Base-by-base conservation (phyloP, 805 yeast species). In the Kuraishia cidri region DNA sequence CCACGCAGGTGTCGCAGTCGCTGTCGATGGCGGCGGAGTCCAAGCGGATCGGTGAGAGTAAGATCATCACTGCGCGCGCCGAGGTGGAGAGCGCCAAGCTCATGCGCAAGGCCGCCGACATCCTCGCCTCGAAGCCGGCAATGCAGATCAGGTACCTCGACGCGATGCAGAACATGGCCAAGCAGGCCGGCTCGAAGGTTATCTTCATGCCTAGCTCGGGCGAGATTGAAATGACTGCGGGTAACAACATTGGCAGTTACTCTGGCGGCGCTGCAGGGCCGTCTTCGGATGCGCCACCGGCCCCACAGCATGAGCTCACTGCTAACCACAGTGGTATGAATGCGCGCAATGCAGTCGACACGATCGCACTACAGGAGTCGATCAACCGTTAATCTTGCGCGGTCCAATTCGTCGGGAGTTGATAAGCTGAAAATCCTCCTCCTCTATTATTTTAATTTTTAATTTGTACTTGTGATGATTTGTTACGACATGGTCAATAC, bases 61-160 rank as follows among this genome's bases (percentile, higher is more conserved):
- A 79, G 64, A 78, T 79, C 48, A 79, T 79, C 48, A 73, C 76
- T 39, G 85, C 85, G 23, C 72, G 69, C 52, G 84, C 85, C 13
- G 87, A 79, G 58, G 85, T 78, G 33, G 87, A 79, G 54, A 62
- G 75, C 48, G 84, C 86, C 33, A 77, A 77, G 52, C 66, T 77
- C 42, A 78, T 79, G 85, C 69, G 87, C 60, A 75, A 76, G 54
- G 85, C 86, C 19, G 84, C 86, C 33, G 85, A 79, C 53, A 76
- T 79, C 37, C 66, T 79, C 47, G 79, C 81, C 29, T 74, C 82
- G 25, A 76, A 77, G 43, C 74, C 85, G 10, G 87, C 86, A 19
- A 76, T 79, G 82, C 86, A 79, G 60, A 79, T 79, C 51, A 62
- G 87, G 54, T 79, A 79, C 48, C 64, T 79, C 54, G 87, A 79